Evolutionary conservation across 306 rosid genomes (phyloP).

Genomic region (Rosa persica): DNA sequence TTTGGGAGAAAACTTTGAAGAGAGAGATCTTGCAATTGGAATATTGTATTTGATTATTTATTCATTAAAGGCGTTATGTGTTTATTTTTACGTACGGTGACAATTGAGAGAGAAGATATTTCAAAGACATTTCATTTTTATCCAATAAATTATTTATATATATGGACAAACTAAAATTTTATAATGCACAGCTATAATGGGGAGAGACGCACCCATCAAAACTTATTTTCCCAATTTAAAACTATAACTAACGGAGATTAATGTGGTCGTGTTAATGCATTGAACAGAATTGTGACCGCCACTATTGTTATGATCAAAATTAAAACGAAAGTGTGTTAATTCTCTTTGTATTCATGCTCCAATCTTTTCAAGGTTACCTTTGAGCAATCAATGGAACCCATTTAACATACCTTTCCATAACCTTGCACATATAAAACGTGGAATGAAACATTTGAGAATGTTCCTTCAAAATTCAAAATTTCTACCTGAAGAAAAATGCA

Average conservation of each 20-base stretch:
- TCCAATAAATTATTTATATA: too few relatives aligned
- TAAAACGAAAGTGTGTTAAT: background rate
- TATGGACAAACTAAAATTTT: too few relatives aligned
- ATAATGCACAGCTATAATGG: background rate
- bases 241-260: background rate
- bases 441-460: background rate
- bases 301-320: background rate
- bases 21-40: too few relatives aligned
- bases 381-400: background rate
- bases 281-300: background rate
- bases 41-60: too few relatives aligned
- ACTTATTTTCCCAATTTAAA: background rate
- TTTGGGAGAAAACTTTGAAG: too few relatives aligned
- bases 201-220: background rate
- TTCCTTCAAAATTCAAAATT: background rate
- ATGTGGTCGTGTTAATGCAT: background rate
- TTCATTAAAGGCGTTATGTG: too few relatives aligned
- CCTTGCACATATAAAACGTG: background rate
- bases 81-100: too few relatives aligned
- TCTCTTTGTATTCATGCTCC: background rate
- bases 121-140: too few relatives aligned
- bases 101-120: too few relatives aligned
- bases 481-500: background rate
- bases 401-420: background rate
- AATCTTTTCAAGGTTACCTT: background rate